Percentiles rank a stretch among this genome's conserved stretches.
Conservation (phyloP, 441 rosid species). For the Gossypium lobatum region DNA sequence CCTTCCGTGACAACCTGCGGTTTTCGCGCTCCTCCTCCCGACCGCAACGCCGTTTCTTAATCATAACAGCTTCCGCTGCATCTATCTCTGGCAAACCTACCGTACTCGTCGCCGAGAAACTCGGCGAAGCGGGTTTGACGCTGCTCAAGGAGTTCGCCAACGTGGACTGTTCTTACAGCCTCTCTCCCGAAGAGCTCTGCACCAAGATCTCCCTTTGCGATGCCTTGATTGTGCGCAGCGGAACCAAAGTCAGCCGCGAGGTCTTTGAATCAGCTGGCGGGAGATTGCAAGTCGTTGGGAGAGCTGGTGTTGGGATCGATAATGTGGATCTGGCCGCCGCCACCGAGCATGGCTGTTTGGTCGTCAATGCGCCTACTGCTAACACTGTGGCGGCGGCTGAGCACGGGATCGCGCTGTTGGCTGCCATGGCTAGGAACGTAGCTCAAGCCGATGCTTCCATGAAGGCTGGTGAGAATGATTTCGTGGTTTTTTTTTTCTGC, state of each 20-base stretch:
- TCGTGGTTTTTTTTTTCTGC: neutral
- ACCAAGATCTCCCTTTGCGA: constrained; percentile 79
- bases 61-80: constrained; percentile 35
- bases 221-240: constrained; percentile 89
- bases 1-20: constrained; percentile 20
- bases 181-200: constrained; percentile 74
- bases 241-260: constrained; percentile 74
- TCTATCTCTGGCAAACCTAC: constrained; percentile 47
- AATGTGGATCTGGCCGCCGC: constrained; percentile 97
- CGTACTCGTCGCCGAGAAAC: constrained; percentile 72
- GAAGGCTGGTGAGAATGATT: constrained; percentile 54
- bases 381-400: constrained; percentile 97
- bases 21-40: constrained; percentile 1
- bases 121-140: constrained; percentile 72
- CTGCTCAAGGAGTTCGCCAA: constrained; percentile 55
- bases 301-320: constrained; percentile 97
- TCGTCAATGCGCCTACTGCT: constrained; percentile 94
- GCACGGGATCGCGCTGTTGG: constrained; percentile 85
- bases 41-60: constrained; percentile 24
- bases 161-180: constrained; percentile 74
- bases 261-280: constrained; percentile 85
- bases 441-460: constrained; percentile 91
- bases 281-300: constrained; percentile 77
- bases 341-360: constrained; percentile 86
- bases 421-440: constrained; percentile 89